Base-by-base conservation (phyloP, 83 land plant species). In the Picea engelmannii region DNA sequence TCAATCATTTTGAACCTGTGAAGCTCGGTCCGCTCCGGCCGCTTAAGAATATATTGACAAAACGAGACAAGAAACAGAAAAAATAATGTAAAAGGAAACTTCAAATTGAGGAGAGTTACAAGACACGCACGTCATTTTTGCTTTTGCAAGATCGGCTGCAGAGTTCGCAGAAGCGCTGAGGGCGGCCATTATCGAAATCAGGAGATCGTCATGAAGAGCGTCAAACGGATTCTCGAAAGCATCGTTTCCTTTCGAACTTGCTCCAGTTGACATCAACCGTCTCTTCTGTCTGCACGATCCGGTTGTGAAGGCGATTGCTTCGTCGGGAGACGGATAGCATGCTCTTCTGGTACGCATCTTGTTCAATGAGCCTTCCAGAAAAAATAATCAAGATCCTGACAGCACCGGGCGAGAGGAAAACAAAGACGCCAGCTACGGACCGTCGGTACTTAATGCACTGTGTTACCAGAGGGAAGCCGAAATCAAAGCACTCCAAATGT, bases 101-200 rank as follows among this genome's bases (percentile, higher is more conserved):
- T 52, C 24, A 55, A 15, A 23, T 21, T 13, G 20, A 6, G 10
- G 4, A 55, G 62, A 55, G 62, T 13, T 27, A 20, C 1, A 52
- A 27, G 2, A 62, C 42, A 4, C 83, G 16, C 78, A 81, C 83
- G 81, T 25, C 9, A 81, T 62, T 81, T 76, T 81, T 44, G 80
- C 80, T 25, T 81, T 81, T 25, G 68, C 85, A 4, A 83, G 85
- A 83, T 83, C 85, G 38, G 75, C 76, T 15, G 85, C 84, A 16
- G 85, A 83, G 25, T 69, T 59, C 13, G 85, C 71, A 44, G 85
- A 81, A 49, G 85, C 47, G 67, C 85, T 52, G 17, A 83, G 74
- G 44, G 62, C 10, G n/a, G 52, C 82, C 66, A 83, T 80, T 4
- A 83, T 83, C 8, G 84, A 63, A 52, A 80, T 80, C n/a, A 83